A percentile compares a stretch with the other conserved stretches of the same genome.
Evolutionary conservation across 805 yeast genomes (phyloP).

Genomic region (Maudiozyma serrabonitensis): DNA sequence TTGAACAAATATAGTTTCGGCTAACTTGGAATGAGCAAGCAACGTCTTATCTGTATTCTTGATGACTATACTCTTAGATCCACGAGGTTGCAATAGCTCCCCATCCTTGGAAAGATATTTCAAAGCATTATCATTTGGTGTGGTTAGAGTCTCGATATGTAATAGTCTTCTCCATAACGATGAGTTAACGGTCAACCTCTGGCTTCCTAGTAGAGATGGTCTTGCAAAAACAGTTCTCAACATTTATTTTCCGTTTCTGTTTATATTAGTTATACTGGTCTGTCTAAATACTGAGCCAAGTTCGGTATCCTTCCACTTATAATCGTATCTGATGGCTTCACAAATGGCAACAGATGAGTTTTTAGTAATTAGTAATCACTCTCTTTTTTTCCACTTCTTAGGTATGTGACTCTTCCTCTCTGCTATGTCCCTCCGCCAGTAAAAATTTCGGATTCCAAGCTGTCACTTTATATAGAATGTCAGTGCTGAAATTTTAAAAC

Average conservation of each 20-base stretch:
- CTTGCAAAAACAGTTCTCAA: slow-evolving; percentile 1
- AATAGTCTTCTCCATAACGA: slow-evolving; percentile 10
- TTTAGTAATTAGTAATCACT: too few species aligned
- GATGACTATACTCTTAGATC: slow-evolving; percentile 27
- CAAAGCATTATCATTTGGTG: slow-evolving; percentile 70
- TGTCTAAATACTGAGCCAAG: too few species aligned
- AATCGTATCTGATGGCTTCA: too few species aligned
- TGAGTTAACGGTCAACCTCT: not conserved
- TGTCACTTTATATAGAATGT: not conserved
- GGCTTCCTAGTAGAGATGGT: not conserved
- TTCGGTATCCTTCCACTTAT: too few species aligned
- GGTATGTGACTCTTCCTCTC: not conserved
- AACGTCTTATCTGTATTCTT: slow-evolving; percentile 26
- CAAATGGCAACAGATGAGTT: too few species aligned
- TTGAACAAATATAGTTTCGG: slow-evolving; percentile 43
- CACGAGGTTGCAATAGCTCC: slow-evolving; percentile 25
- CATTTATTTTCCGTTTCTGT: not conserved
- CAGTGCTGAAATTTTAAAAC: too few species aligned
- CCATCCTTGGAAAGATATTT: slow-evolving; percentile 43
- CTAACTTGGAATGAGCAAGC: slow-evolving; percentile 48
- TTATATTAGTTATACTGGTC: too few species aligned
- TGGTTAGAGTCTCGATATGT: slow-evolving; percentile 39
- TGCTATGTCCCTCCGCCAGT: not conserved
- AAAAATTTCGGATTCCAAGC: too few species aligned
- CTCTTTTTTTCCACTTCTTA: too few species aligned